Evolutionary conservation across 169 alveolate genomes (phyloP).

Genomic region (Amoebophrya sp.): DNA sequence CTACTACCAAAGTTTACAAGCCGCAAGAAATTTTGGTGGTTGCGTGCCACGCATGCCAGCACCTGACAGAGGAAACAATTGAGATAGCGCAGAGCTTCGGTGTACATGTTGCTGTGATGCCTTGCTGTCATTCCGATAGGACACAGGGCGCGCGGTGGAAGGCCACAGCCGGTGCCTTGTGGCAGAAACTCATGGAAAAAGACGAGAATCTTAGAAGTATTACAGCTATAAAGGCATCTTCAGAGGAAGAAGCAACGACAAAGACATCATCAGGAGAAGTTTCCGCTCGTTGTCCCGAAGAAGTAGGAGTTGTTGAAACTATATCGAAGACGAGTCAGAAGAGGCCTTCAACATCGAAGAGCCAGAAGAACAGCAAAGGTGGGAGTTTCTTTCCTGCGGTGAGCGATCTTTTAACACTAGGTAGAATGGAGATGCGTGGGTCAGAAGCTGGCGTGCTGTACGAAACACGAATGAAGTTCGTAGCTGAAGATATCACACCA

Average conservation of each 20-base stretch:
- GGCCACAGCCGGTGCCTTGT: background rate
- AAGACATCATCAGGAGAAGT: too few species aligned
- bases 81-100: background rate
- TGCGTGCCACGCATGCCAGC: constrained; percentile 17
- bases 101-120: constrained; percentile 16
- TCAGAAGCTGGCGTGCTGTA: background rate
- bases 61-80: background rate
- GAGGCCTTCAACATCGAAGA: background rate
- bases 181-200: background rate
- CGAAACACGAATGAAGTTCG: background rate
- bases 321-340: background rate
- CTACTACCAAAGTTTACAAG: background rate
- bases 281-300: too few species aligned
- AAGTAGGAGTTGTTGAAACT: background rate
- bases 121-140: background rate
- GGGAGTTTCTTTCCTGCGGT: background rate
- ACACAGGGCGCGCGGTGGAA: constrained; percentile 13
- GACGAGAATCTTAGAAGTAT: too few species aligned
- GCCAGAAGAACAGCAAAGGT: background rate
- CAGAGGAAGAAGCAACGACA: too few species aligned
- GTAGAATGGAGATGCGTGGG: background rate
- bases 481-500: background rate
- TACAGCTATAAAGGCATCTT: too few species aligned
- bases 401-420: background rate
- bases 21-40: background rate